Percentiles rank a stretch among this genome's conserved stretches.
Evolutionary conservation across 83 land plant species (phyloP).

Genomic region (Thuja plicata): DNA sequence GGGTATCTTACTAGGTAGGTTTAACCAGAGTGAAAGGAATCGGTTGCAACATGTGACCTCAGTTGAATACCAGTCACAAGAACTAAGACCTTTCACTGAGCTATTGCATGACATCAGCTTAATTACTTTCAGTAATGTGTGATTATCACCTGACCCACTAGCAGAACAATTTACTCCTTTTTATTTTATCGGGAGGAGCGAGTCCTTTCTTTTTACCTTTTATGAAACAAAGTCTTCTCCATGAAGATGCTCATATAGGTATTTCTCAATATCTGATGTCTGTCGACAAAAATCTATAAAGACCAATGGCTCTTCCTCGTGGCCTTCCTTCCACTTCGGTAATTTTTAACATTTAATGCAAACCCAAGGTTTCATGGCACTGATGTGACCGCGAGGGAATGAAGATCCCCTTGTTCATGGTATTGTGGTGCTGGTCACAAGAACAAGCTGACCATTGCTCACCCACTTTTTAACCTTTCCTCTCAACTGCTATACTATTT

Average conservation of each 20-base stretch:
- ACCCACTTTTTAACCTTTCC: neutral
- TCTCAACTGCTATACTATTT: conserved; percentile 1
- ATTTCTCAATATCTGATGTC: neutral
- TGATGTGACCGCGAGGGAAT: neutral
- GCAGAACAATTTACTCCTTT: neutral
- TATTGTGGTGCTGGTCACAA: neutral
- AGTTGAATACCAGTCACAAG: too few relatives aligned
- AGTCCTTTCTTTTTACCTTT: conserved; percentile 2
- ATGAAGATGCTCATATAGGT: conserved; percentile 10
- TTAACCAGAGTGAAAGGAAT: too few relatives aligned
- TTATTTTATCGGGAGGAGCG: conserved; percentile 8
- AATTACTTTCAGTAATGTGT: neutral
- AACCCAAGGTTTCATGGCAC: too few relatives aligned
- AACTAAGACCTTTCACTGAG: neutral
- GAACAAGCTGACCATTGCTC: neutral
- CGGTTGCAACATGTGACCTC: too few relatives aligned
- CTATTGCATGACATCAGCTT: neutral
- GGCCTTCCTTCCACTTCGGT: neutral
- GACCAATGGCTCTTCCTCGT: neutral
- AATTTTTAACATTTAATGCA: neutral
- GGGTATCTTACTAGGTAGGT: too few relatives aligned
- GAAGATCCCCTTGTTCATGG: neutral
- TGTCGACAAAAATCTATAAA: neutral
- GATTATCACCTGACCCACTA: conserved; percentile 4
- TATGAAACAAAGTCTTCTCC: neutral